A percentile compares a stretch with the other conserved stretches of the same genome.
Evolutionary conservation across 2,329 filamentous ascomycete genomes (phyloP).

Genomic region (Septoria linicola): DNA sequence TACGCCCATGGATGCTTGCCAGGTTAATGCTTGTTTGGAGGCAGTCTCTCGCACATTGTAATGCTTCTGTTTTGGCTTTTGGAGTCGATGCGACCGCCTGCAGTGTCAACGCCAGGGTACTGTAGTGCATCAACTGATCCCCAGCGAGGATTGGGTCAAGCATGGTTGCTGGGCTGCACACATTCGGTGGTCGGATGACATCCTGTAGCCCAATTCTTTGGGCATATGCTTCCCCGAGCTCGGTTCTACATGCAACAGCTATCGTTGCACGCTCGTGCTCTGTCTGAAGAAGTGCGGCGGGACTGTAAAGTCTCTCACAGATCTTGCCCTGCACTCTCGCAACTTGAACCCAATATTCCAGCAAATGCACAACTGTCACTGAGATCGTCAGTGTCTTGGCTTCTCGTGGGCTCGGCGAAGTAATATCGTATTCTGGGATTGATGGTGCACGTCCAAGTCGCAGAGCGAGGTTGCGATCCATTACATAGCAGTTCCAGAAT

Average conservation of each 20-base stretch:
- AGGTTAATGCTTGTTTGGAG: background rate
- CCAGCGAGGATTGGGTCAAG: slow-evolving; percentile 4
- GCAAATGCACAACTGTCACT: background rate
- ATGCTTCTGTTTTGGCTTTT: slow-evolving; percentile 2
- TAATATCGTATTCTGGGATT: slow-evolving; percentile 9
- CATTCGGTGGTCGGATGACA: background rate
- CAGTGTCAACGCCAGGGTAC: background rate
- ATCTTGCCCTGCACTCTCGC: slow-evolving; percentile 3
- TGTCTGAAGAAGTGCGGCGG: background rate
- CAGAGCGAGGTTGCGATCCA: slow-evolving; percentile 3
- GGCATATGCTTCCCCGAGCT: background rate
- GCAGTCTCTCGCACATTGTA: background rate
- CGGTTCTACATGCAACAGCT: background rate
- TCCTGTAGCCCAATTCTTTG: background rate
- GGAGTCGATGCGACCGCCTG: slow-evolving; percentile 5
- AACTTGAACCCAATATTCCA: slow-evolving; percentile 1
- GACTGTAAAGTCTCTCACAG: slow-evolving; percentile 11
- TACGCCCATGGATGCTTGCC: background rate
- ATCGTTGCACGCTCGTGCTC: background rate
- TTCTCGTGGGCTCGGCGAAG: background rate
- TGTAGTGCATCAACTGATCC: background rate
- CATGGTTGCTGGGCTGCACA: background rate
- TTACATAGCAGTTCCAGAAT: slow-evolving; percentile 8
- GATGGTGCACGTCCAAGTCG: slow-evolving; percentile 5
- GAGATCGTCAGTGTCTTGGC: background rate